Evolutionary conservation across 768 basidiomycete species (phyloP), one percentile per base, ranked within the genome.

Genomic region (Cystofilobasidium capitatum): DNA sequence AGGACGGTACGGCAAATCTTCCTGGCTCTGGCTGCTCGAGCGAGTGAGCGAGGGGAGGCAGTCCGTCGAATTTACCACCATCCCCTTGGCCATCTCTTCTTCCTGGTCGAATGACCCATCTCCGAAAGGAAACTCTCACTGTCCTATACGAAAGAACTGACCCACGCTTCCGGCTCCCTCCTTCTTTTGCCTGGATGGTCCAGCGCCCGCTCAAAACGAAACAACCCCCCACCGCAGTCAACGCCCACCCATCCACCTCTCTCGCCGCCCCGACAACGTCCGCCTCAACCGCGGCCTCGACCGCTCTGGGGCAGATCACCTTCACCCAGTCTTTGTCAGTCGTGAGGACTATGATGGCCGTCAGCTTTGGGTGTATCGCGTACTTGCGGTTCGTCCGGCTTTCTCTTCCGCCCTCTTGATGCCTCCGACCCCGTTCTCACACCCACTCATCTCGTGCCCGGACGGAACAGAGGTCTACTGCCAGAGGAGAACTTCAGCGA

Each of bases 151-250:
- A n/a, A n/a, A n/a, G n/a, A n/a, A n/a, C n/a, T n/a, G n/a, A n/a
- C n/a, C n/a, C n/a, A n/a, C 29, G 16, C 51, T 24, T 33, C 6
- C 51, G 31, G 17, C 51, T 17, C 1, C 26, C 26, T 26, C n/a
- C 17, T 20, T 54, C 5, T 31, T 10, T 20, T 10, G 20, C 40
- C 10, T 42, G 10, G 40, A 10, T 10, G 26, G 26, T 7, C 8
- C 31, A 55, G 51, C 51, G 51, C 17, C 51, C 51, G 51, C 51
- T 55, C 51, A 55, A 55, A 31, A 33, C 31, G 8, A 55, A 55
- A 17, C 29, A 26, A 10, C 10, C 40, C 40, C 10, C 40, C n/a
- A n/a, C n/a, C n/a, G n/a, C n/a, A n/a, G n/a, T n/a, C n/a, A n/a
- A n/a, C n/a, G n/a, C n/a, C n/a, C n/a, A n/a, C n/a, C n/a, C 49